Base-by-base conservation (phyloP, 2,329 filamentous ascomycete genomes). In the Trichoderma lentiforme region DNA sequence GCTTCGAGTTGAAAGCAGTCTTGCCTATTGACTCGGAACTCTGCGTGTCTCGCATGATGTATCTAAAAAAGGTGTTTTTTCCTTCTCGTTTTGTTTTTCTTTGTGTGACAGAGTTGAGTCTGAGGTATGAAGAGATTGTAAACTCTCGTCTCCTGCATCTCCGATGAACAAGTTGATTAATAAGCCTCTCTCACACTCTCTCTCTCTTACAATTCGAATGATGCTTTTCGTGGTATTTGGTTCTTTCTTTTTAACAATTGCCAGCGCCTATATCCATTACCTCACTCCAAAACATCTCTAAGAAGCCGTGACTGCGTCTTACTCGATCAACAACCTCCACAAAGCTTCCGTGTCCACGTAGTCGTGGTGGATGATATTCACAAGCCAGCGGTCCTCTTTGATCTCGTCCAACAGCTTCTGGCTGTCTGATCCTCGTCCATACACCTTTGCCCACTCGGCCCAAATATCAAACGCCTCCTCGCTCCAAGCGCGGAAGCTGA, bases 381-480 rank as follows among this genome's bases (percentile, higher is more conserved):
- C 94, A 76, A 99, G 84, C 92, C 95, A 98, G 75, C 89, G 87
- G 76, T 94, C 93, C 60, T 88, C 86, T 78, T 89, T 88, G 43
- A 92, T 86, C 6, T 84, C 80, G 73, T 91, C 89, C 57, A 99
- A 83, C 71, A 98, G 84, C 78, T 87, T 89, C 76, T 91, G 90
- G 72, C 91, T 94, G 66, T 89, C 86, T 3, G 91, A 92, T 6
- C 88, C 90, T 62, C 90, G 87, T n/a, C 90, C 90, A 81, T 97
- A 98, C 61, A 98, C 92, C 75, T 92, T 88, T 73, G 92, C 91
- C 96, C 96, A 99, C 84, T 98, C 96, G 56, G 86, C 88, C 93
- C 95, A 98, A 78, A 98, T 97, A 36, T 92, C 92, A 83, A 96
- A 99, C 1, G 96, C 95, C 85, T 99, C 96, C 79, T 98, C 96